These are phyloP conservation scores for Laburnicola sp. DNA, from an alignment of 2,329 filamentous ascomycete species.

Conservation along the genomic window DNA sequence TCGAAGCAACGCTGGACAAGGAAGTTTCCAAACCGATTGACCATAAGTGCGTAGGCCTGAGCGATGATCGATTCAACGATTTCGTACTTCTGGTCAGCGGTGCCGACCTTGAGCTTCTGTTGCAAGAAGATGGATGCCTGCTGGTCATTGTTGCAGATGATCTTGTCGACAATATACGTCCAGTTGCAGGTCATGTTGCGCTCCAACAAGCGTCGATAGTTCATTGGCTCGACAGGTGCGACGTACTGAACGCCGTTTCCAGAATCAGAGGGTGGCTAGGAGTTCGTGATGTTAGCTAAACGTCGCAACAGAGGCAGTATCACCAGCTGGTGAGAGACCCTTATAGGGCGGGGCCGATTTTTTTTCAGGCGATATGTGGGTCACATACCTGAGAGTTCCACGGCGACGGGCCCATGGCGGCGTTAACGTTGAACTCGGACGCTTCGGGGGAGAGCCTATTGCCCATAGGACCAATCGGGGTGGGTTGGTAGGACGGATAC, in stretches of 20 bases:
- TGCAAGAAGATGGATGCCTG: constrained; percentile 98
- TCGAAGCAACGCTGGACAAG: constrained; percentile 98
- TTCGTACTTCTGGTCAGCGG: constrained; percentile 91
- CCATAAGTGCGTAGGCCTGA: constrained; percentile 93
- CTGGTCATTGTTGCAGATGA: constrained; percentile 98
- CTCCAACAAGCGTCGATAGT: constrained; percentile 92
- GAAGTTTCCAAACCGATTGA: constrained; percentile 98
- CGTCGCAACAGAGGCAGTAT: not conserved
- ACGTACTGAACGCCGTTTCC: constrained; percentile 65
- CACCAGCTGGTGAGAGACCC: too few species aligned
- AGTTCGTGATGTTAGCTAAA: constrained; percentile 11
- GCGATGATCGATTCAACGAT: constrained; percentile 96
- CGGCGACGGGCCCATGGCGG: constrained; percentile 37
- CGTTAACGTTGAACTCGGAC: constrained; percentile 48
- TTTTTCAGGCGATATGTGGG: too few species aligned
- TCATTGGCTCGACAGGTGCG: constrained; percentile 85
- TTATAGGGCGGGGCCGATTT: too few species aligned
- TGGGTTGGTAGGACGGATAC: constrained; percentile 34
- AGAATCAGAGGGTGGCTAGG: constrained; percentile 31
- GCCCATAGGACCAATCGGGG: constrained; percentile 43
- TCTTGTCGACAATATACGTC: constrained; percentile 99
- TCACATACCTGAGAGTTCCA: constrained; percentile 45
- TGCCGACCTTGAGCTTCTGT: constrained; percentile 97
- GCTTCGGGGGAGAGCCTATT: constrained; percentile 52
- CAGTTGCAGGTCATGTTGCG: constrained; percentile 97